Evolutionary conservation across 371 early-diverging fungal species (phyloP).

Genomic region (Mortierella sp.): DNA sequence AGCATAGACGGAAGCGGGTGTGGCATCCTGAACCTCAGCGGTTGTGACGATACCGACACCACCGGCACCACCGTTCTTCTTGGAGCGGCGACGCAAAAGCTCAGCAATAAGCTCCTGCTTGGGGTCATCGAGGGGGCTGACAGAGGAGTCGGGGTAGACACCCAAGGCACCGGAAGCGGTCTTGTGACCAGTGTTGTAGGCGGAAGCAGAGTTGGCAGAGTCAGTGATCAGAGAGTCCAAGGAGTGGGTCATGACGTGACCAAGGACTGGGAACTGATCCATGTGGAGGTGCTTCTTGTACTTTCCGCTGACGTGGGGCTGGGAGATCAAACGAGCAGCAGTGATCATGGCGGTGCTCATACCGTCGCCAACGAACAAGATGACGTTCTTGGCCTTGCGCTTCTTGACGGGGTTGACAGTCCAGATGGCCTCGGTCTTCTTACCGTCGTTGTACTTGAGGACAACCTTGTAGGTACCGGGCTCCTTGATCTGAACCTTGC

Average conservation of each 20-base stretch:
- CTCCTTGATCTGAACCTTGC: conserved; percentile 65
- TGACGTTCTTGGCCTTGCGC: conserved; percentile 80
- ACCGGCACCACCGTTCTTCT: conserved; percentile 62
- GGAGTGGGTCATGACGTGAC: conserved; percentile 78
- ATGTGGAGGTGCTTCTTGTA: conserved; percentile 69
- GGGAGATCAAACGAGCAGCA: conserved; percentile 69
- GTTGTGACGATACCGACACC: conserved; percentile 82
- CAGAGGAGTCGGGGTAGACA: conserved; percentile 74
- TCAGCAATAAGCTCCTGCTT: conserved; percentile 77
- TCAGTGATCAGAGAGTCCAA: conserved; percentile 81
- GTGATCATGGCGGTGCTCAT: conserved; percentile 74
- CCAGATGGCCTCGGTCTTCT: conserved; percentile 62
- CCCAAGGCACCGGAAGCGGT: conserved; percentile 70
- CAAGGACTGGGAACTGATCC: conserved; percentile 75
- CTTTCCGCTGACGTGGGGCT: conserved; percentile 68
- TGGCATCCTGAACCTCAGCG: conserved; percentile 79
- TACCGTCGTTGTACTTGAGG: conserved; percentile 59
- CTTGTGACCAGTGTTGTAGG: conserved; percentile 81
- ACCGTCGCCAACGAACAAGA: conserved; percentile 83
- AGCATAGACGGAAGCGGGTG: conserved; percentile 76
- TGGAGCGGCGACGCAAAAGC: conserved; percentile 76
- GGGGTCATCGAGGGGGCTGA: conserved; percentile 69
- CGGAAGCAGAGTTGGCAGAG: conserved; percentile 81
- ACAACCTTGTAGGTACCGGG: conserved; percentile 67
- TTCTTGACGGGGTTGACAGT: conserved; percentile 63